Evolutionary conservation across 352 stramenopile genomes (phyloP), one percentile per base, ranked within the genome.

Genomic region (Globisporangium lucens): DNA sequence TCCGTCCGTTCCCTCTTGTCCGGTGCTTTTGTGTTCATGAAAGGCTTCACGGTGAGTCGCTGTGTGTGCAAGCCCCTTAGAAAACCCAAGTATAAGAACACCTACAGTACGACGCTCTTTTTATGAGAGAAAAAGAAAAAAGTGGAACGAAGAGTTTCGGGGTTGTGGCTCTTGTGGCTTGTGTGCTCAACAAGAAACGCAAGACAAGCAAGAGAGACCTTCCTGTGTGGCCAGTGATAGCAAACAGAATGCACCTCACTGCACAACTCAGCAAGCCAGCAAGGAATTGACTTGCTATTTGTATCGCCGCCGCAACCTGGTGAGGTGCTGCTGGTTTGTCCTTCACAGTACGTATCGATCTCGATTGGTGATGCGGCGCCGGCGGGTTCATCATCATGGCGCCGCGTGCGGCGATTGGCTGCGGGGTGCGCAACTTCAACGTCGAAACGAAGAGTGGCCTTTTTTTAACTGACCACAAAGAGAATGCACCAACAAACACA

Each of bases 11-110:
- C 36, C 20, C 17, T 20, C 52, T 53, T 65, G 59, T 65, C 38
- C 59, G 59, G 59, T 43, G 43, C 59, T 61, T 61, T 61, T 61
- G 56, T 29, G 55, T 29, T 38, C 9, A 4, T 27, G 55, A 47
- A 29, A 1, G 30, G 13, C 36, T 41, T 41, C 5, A 27, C 35
- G 7, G 30, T 12, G 29, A 38, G 20, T 61, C 24, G 29, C 33
- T 17, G 30, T 61, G 6, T 12, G 12, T 33, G n/a, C n/a, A n/a
- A n/a, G n/a, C n/a, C n/a, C n/a, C n/a, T n/a, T n/a, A n/a, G n/a
- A n/a, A n/a, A n/a, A n/a, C n/a, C n/a, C n/a, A n/a, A n/a, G n/a
- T n/a, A n/a, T n/a, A n/a, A n/a, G n/a, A n/a, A n/a, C n/a, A n/a
- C n/a, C n/a, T n/a, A 36, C 27, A 4, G 53, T 41, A 59, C 17